These are phyloP conservation scores for Cryptococcus sp. DNA, from an alignment of 1,284 basidiomycete species.

Conservation along the genomic window DNA sequence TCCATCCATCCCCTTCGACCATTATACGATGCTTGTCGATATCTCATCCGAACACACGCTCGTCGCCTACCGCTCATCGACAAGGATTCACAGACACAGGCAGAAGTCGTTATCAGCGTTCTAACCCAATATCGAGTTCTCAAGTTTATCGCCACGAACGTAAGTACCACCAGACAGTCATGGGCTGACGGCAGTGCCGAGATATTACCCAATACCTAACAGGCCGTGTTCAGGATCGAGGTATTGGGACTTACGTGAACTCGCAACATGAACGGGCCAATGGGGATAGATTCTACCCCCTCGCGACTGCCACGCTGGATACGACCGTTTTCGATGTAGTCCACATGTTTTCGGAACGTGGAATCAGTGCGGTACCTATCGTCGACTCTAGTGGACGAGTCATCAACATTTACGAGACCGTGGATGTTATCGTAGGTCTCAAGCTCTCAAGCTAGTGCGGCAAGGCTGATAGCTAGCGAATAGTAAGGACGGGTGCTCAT, in stretches of 20 bases:
- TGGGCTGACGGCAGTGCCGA: slow-evolving; percentile 30
- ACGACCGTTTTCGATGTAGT: slow-evolving; percentile 98
- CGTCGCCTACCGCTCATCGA: slow-evolving; percentile 91
- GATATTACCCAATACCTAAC: slow-evolving; percentile 48
- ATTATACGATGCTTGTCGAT: slow-evolving; percentile 83
- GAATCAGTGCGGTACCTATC: slow-evolving; percentile 96
- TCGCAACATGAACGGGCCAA: slow-evolving; percentile 25
- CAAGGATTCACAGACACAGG: slow-evolving; percentile 85
- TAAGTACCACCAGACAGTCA: slow-evolving; percentile 47
- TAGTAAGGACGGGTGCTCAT: slow-evolving; percentile 91
- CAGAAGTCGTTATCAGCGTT: slow-evolving; percentile 93
- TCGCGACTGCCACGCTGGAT: slow-evolving; percentile 84
- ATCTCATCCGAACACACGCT: slow-evolving; percentile 92
- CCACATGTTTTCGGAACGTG: slow-evolving; percentile 94
- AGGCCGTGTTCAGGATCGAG: slow-evolving; percentile 68
- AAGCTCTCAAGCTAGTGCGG: neutral
- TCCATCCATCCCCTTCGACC: slow-evolving; percentile 83
- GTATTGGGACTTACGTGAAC: slow-evolving; percentile 86
- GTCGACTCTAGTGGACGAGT: slow-evolving; percentile 90
- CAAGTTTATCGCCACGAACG: slow-evolving; percentile 98
- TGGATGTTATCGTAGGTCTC: slow-evolving; percentile 90
- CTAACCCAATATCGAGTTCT: slow-evolving; percentile 96
- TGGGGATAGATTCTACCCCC: slow-evolving; percentile 73
- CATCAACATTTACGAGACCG: slow-evolving; percentile 95
- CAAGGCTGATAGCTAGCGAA: slow-evolving; percentile 57